Conservation (phyloP, 2,329 filamentous ascomycete species). For the Claviceps sp. region DNA sequence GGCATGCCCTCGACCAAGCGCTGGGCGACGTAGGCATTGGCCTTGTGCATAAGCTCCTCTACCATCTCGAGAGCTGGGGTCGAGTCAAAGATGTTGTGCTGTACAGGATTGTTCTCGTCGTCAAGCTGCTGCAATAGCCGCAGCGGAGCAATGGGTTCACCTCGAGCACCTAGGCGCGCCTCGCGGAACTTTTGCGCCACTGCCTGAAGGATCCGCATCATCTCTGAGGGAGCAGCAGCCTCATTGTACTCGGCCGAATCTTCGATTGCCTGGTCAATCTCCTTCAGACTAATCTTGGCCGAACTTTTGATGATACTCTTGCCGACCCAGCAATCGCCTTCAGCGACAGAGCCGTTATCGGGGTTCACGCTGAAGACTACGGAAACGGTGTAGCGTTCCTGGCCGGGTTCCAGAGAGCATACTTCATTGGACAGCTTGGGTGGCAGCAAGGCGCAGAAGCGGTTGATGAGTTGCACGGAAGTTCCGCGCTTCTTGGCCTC, state of each 20-base stretch:
- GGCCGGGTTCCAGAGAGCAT: constrained; percentile 73
- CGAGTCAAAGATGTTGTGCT: constrained; percentile 91
- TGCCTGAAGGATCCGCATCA: constrained; percentile 67
- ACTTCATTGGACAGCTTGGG: constrained; percentile 74
- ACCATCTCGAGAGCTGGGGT: constrained; percentile 82
- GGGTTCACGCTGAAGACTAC: constrained; percentile 86
- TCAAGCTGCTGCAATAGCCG: constrained; percentile 87
- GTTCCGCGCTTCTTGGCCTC: constrained; percentile 97
- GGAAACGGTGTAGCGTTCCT: constrained; percentile 83
- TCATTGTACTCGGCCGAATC: constrained; percentile 49
- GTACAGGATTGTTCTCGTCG: constrained; percentile 94
- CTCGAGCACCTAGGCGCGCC: constrained; percentile 66
- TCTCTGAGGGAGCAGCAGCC: constrained; percentile 55
- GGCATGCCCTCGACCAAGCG: constrained; percentile 67
- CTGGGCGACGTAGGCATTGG: constrained; percentile 79
- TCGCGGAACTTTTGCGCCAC: constrained; percentile 87
- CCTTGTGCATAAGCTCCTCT: constrained; percentile 89
- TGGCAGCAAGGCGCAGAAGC: constrained; percentile 76
- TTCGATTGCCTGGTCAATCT: constrained; percentile 71
- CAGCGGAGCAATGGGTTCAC: constrained; percentile 68
- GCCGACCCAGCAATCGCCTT: constrained; percentile 86
- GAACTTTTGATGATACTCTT: constrained; percentile 87
- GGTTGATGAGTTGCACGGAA: constrained; percentile 87
- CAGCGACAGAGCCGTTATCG: constrained; percentile 61
- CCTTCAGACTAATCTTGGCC: constrained; percentile 70